Evolutionary conservation across 192 early-diverging fungal genomes (phyloP).

Genomic region (Backusella psychrophila): DNA sequence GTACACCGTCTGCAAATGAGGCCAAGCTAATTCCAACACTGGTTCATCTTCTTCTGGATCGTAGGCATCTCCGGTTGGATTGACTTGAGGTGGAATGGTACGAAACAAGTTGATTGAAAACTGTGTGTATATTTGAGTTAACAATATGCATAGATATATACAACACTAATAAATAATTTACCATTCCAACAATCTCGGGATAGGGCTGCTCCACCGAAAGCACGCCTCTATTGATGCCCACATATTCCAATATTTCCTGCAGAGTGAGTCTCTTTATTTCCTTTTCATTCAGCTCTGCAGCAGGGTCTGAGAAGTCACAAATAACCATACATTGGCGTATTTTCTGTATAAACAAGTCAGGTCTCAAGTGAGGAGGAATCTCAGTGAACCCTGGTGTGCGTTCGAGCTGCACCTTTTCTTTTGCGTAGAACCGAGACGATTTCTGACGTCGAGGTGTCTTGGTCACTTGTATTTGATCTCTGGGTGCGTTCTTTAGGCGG

Average conservation of each 20-base stretch:
- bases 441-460: constrained; percentile 79
- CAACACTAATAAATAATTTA: constrained; percentile 35
- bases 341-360: constrained; percentile 88
- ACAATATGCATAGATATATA: neutral
- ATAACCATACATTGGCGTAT: constrained; percentile 87
- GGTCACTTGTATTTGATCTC: constrained; percentile 72
- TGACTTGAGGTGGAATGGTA: constrained; percentile 95
- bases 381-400: constrained; percentile 74
- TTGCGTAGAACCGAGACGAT: constrained; percentile 85
- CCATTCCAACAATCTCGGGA: constrained; percentile 93
- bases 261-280: constrained; percentile 93
- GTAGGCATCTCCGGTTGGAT: constrained; percentile 92
- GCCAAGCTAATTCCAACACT: constrained; percentile 95
- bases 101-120: constrained; percentile 94
- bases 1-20: constrained; percentile 96
- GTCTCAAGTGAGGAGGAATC: constrained; percentile 74
- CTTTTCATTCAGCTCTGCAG: constrained; percentile 86
- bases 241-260: constrained; percentile 91
- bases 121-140: constrained; percentile 34
- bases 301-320: constrained; percentile 92
- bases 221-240: constrained; percentile 82
- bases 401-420: constrained; percentile 80
- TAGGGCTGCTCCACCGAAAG: constrained; percentile 83
- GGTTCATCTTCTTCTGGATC: constrained; percentile 99
- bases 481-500: constrained; percentile 54